A percentile compares a stretch with the other conserved stretches of the same genome.
phyloP scores from a whole-genome alignment of 1,139 yeast genomes.

The Kodamaea alishanica region DNA sequence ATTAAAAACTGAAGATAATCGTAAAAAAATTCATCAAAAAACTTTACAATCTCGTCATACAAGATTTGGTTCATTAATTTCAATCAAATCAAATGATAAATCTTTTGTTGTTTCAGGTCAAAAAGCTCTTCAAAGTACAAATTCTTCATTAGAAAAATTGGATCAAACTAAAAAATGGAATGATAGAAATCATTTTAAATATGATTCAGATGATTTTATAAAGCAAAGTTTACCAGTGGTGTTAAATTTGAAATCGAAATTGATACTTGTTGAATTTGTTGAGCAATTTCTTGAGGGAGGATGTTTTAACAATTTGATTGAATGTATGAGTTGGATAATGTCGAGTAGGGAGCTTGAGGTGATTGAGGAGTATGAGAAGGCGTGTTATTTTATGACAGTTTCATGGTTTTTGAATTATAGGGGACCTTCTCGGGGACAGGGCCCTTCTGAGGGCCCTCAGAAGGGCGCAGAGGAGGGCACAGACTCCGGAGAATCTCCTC shows the following conservation, averaged over 20 bases:
- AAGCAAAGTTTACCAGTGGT: constrained; percentile 12
- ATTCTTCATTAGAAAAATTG: constrained; percentile 44
- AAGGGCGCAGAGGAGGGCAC: neutral
- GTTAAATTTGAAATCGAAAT: constrained; percentile 3
- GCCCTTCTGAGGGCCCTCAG: neutral
- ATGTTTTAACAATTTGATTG: constrained; percentile 67
- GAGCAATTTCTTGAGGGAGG: constrained; percentile 62
- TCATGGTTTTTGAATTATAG: constrained; percentile 64
- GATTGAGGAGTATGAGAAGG: constrained; percentile 37
- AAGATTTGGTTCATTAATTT: constrained; percentile 81
- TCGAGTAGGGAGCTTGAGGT: constrained; percentile 37
- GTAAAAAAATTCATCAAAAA: constrained; percentile 49
- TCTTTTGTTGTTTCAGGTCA: constrained; percentile 74
- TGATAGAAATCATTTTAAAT: constrained; percentile 38
- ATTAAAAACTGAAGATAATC: constrained; percentile 53
- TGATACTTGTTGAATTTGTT: constrained; percentile 45
- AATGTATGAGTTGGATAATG: constrained; percentile 45
- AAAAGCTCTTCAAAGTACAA: constrained; percentile 51
- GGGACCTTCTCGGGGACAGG: constrained; percentile 17
- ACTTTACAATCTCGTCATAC: constrained; percentile 76
- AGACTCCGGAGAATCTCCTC: constrained; percentile 16
- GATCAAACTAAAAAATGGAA: constrained; percentile 71
- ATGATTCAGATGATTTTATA: constrained; percentile 43
- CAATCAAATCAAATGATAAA: constrained; percentile 57
- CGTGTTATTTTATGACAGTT: constrained; percentile 53